Base-by-base conservation (phyloP, 2,329 filamentous ascomycete species). In the Phialemonium atrogriseum region DNA sequence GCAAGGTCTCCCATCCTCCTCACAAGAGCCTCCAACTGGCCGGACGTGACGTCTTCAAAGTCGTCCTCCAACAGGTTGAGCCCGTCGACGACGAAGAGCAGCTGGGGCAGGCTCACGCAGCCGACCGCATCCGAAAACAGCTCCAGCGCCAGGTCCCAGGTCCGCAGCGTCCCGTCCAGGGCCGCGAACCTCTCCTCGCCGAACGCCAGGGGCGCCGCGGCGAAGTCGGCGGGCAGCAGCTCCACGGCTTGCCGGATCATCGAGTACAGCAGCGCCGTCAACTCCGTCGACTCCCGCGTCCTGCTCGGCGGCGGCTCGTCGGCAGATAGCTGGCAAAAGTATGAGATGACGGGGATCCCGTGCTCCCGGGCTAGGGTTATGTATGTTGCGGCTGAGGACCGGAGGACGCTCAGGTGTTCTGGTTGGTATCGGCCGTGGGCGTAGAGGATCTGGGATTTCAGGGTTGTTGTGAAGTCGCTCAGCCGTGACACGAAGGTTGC, bases 231-330 rank as follows among this genome's bases (percentile, higher is more conserved):
- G 10, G 39, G 40, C 6, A 40, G 16, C 4, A 42, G 17, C 14
- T 42, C 30, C 20, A 40, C 13, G 11, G 40, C 16, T 25, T 42
- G 40, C n/a, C 37, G 32, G 7, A 40, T 40, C 32, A 42, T 26
- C 5, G 35, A 21, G 16, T 36, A 40, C 2, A 40, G 27, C 5
- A 40, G 11, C 4, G 37, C 37, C 2, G 23, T 34, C 2, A 43
- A 29, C 14, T 38, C 36, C 13, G 40, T 28, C 3, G 41, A 30
- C 20, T 43, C 39, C 7, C 30, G 23, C 9, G 33, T 38, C 19
- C 41, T 35, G 12, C 30, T 17, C 9, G 24, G 15, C 5, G 35
- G 34, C 8, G 37, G 31, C 7, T 35, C 36, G 4, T 36, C 32
- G 4, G 10, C 4, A 2, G 30, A 32, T 8, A 39, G 32, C 6